These are phyloP conservation scores for Magnusiomyces fungicola DNA, from an alignment of 1,139 yeast species.

Conservation along the genomic window DNA sequence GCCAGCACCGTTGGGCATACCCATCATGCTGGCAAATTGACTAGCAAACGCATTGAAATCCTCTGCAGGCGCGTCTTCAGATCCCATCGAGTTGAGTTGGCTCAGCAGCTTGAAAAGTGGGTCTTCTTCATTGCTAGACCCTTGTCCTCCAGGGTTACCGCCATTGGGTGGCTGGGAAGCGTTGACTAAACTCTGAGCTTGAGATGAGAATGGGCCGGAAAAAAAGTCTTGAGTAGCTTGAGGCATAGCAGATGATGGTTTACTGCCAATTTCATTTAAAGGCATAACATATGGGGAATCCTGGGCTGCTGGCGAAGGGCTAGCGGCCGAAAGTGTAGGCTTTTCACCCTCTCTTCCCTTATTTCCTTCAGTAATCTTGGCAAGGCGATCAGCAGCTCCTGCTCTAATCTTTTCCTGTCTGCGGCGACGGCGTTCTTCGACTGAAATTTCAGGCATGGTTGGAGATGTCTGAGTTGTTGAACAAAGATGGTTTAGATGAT, in stretches of 20 bases:
- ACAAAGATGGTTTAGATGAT: too few species aligned
- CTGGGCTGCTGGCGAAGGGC: too few species aligned
- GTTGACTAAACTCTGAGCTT: too few species aligned
- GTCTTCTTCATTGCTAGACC: slow-evolving; percentile 9
- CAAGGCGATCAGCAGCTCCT: slow-evolving; percentile 31
- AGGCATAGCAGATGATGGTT: too few species aligned
- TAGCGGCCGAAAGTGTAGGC: too few species aligned
- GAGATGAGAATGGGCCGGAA: too few species aligned
- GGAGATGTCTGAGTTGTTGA: too few species aligned
- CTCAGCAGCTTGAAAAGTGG: slow-evolving; percentile 13
- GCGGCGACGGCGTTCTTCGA: slow-evolving; percentile 31
- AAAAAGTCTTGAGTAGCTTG: too few species aligned
- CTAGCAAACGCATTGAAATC: slow-evolving; percentile 11
- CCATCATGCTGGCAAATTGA: slow-evolving; percentile 12
- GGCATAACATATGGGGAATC: too few species aligned
- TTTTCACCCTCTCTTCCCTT: neutral
- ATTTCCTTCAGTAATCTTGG: slow-evolving; percentile 29
- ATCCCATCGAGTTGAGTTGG: slow-evolving; percentile 9
- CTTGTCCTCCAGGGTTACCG: too few species aligned
- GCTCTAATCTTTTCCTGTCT: slow-evolving; percentile 33
- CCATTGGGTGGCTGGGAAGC: too few species aligned
- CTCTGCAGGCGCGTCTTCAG: neutral
- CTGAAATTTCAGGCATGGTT: slow-evolving; percentile 11
- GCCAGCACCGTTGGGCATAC: slow-evolving; percentile 2
- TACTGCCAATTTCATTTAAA: too few species aligned